These are phyloP conservation scores for Linnemannia schmuckeri DNA, from an alignment of 192 early-diverging fungal genomes.

Conservation along the genomic window DNA sequence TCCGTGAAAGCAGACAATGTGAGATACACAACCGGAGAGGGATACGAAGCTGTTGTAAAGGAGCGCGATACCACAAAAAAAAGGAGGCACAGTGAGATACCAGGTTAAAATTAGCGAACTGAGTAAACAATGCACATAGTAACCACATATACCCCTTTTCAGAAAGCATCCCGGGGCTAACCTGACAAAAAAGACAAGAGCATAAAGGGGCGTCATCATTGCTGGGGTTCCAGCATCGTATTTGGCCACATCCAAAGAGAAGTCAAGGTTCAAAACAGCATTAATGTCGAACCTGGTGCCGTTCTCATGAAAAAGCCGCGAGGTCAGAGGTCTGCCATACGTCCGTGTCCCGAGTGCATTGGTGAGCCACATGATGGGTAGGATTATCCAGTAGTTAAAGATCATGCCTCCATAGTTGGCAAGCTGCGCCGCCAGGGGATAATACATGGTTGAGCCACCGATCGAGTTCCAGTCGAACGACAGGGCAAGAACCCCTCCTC, in stretches of 20 bases:
- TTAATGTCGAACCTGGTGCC: slow-evolving; percentile 12
- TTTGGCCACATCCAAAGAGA: slow-evolving; percentile 27
- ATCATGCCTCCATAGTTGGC: slow-evolving; percentile 35
- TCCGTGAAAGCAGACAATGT: slow-evolving; percentile 73
- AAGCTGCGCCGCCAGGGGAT: neutral
- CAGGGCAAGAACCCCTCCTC: slow-evolving; percentile 40
- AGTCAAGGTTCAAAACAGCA: slow-evolving; percentile 48
- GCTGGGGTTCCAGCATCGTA: slow-evolving; percentile 62
- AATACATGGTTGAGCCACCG: slow-evolving; percentile 20
- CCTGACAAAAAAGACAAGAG: slow-evolving; percentile 36
- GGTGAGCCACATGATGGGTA: slow-evolving; percentile 29
- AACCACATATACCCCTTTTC: neutral
- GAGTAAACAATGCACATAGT: neutral
- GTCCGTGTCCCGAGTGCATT: slow-evolving; percentile 37
- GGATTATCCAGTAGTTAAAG: slow-evolving; percentile 4
- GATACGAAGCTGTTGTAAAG: slow-evolving; percentile 62
- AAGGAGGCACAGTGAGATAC: neutral
- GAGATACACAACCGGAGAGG: slow-evolving; percentile 59
- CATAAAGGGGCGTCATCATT: slow-evolving; percentile 61
- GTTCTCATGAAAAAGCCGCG: slow-evolving; percentile 5
- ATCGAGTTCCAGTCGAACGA: slow-evolving; percentile 56
- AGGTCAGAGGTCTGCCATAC: neutral
- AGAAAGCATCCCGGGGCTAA: neutral
- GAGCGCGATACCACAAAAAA: slow-evolving; percentile 3
- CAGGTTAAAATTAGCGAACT: neutral